Conservation (phyloP, 1,139 yeast species). For the Schwanniomyces etchellsii region DNA sequence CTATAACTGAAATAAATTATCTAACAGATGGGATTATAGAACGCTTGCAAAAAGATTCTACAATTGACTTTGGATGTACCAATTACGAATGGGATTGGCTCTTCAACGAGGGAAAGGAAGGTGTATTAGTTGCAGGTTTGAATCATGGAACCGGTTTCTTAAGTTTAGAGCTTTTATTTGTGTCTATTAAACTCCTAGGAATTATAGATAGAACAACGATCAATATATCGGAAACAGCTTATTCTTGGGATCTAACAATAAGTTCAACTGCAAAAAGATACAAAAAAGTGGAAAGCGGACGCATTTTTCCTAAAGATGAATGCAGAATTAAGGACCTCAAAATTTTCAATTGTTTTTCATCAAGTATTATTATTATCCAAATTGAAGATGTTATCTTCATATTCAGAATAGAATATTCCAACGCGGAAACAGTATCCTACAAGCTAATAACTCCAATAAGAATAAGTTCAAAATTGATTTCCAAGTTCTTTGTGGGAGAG, state of each 20-base stretch:
- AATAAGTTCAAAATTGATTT: too few species aligned
- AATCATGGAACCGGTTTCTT: neutral
- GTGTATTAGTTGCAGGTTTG: neutral
- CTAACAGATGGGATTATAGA: constrained; percentile 12
- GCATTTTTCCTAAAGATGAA: neutral
- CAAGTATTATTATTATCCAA: neutral
- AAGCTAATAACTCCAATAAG: too few species aligned
- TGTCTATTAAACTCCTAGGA: neutral
- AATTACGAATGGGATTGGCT: constrained; percentile 4
- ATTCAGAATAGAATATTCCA: neutral
- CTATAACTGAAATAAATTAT: constrained; percentile 16
- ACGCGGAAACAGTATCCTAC: too few species aligned
- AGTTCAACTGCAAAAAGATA: constrained; percentile 5
- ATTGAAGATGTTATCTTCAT: neutral
- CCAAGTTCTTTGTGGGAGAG: too few species aligned
- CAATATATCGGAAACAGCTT: too few species aligned
- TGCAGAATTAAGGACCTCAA: neutral
- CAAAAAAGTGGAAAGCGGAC: neutral
- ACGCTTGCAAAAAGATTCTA: neutral
- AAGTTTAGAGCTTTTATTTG: neutral
- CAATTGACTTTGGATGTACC: constrained; percentile 5
- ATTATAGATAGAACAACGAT: constrained; percentile 1
- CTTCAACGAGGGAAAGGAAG: neutral
- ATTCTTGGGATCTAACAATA: constrained; percentile 6
- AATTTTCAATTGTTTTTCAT: neutral